These are phyloP conservation scores for Biscogniauxia marginata DNA, from an alignment of 2,329 filamentous ascomycete genomes.

Conservation along the genomic window DNA sequence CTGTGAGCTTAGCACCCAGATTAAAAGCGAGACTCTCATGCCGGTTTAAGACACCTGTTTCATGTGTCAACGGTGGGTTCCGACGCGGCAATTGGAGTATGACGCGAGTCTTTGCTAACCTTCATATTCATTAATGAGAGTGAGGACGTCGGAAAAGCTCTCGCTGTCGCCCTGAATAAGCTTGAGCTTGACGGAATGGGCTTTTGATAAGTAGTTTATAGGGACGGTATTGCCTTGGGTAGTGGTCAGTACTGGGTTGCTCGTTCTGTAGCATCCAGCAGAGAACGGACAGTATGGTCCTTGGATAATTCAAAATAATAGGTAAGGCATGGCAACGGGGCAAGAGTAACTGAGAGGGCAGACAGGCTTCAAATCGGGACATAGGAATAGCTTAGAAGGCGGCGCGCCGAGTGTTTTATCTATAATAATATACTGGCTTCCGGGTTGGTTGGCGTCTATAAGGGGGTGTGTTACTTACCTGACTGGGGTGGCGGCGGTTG, in stretches of 20 bases:
- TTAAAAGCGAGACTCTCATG: conserved; percentile 86
- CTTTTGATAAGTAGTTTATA: conserved; percentile 55
- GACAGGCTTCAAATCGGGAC: conserved; percentile 5
- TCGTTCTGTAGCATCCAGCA: conserved; percentile 1
- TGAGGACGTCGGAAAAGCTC: conserved; percentile 70
- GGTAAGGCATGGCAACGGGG: background rate
- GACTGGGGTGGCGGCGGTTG: conserved; percentile 45
- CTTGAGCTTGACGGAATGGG: conserved; percentile 43
- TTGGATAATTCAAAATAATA: background rate
- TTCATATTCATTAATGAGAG: conserved; percentile 76
- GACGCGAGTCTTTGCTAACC: conserved; percentile 36
- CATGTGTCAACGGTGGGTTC: conserved; percentile 15
- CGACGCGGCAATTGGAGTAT: background rate
- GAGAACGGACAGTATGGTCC: conserved; percentile 5
- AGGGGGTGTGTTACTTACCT: conserved; percentile 37
- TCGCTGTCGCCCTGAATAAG: conserved; percentile 59
- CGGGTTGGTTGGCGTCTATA: conserved; percentile 8
- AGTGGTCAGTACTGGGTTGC: conserved; percentile 14
- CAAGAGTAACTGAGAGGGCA: conserved; percentile 7
- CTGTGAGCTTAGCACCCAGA: conserved; percentile 78
- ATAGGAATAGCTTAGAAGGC: conserved; percentile 1
- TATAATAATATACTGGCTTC: conserved; percentile 11
- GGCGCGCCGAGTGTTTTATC: conserved; percentile 12
- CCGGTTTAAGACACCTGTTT: conserved; percentile 69
- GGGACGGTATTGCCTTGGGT: conserved; percentile 35